Evolutionary conservation across 2,329 filamentous ascomycete species (phyloP).

Genomic region (Epichloe brachyelytri): DNA sequence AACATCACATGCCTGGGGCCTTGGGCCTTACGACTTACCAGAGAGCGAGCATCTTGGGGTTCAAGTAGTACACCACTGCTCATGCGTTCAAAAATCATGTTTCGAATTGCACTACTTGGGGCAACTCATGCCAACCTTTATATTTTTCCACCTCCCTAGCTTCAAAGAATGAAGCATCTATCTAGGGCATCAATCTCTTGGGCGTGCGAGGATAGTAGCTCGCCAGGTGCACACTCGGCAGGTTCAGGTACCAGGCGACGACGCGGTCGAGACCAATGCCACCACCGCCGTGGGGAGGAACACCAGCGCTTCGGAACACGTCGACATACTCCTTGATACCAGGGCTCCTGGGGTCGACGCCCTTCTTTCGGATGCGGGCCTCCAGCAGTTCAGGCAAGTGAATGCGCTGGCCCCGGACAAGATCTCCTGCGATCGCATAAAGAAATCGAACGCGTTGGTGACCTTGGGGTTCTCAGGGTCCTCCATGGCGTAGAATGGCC

Average conservation of each 20-base stretch:
- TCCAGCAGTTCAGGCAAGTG: slow-evolving; percentile 67
- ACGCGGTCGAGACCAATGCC: slow-evolving; percentile 85
- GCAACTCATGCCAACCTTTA: no score
- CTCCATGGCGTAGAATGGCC: slow-evolving; percentile 59
- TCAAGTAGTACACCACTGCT: no score
- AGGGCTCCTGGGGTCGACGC: slow-evolving; percentile 59
- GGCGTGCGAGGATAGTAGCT: slow-evolving; percentile 47
- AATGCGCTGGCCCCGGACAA: slow-evolving; percentile 87
- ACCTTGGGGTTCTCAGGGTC: slow-evolving; percentile 17
- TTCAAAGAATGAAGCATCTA: not conserved
- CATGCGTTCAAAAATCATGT: no score
- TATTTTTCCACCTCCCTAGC: no score
- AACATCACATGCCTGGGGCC: no score
- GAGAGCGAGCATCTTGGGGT: no score
- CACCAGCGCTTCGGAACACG: slow-evolving; percentile 66
- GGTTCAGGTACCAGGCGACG: slow-evolving; percentile 50
- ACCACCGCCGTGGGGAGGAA: slow-evolving; percentile 81
- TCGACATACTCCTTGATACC: slow-evolving; percentile 87
- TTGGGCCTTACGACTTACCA: no score
- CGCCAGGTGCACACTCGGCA: slow-evolving; percentile 46
- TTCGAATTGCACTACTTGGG: no score
- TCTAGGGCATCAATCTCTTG: slow-evolving; percentile 42
- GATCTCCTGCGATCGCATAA: slow-evolving; percentile 87
- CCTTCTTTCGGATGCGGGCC: slow-evolving; percentile 63
- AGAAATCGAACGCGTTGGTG: slow-evolving; percentile 66